Conservation (phyloP, 331 rosid genomes). For the Telfairia occidentalis region DNA sequence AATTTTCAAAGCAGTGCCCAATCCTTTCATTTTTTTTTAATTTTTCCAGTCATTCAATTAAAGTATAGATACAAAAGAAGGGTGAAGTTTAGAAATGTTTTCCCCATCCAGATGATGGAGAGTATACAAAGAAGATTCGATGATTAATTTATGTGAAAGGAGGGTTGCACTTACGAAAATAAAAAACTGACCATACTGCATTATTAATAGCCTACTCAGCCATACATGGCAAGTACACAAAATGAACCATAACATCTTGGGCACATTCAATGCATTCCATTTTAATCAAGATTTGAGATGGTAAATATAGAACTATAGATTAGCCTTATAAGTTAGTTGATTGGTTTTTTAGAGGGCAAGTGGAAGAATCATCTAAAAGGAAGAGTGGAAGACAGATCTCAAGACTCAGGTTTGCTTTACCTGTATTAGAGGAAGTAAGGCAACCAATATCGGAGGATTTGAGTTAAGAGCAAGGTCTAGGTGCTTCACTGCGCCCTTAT, state of each 20-base stretch:
- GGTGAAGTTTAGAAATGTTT: neutral
- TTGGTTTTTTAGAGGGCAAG: neutral
- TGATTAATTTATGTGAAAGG: neutral
- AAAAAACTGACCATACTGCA: neutral
- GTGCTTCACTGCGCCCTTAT: constrained; percentile 43
- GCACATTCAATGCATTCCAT: neutral
- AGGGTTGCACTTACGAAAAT: neutral
- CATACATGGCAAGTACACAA: neutral
- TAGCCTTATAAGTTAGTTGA: neutral
- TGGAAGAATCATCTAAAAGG: neutral
- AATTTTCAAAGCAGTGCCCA: neutral
- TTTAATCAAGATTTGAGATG: no score
- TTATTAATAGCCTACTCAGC: neutral
- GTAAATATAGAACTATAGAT: neutral
- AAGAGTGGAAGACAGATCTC: neutral
- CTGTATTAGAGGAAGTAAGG: constrained; percentile 71
- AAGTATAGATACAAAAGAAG: neutral
- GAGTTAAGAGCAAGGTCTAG: constrained; percentile 45
- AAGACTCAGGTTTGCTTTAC: constrained; percentile 20
- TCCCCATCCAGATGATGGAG: neutral
- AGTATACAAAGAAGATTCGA: neutral
- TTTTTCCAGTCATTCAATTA: neutral
- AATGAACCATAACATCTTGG: neutral
- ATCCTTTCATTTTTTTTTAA: neutral
- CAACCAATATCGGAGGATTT: constrained; percentile 27